Percentiles rank a stretch among this genome's conserved stretches.
These are phyloP conservation scores for Lanmaoa pseudosensibilis DNA, from an alignment of 768 basidiomycete genomes.

Conservation along the genomic window DNA sequence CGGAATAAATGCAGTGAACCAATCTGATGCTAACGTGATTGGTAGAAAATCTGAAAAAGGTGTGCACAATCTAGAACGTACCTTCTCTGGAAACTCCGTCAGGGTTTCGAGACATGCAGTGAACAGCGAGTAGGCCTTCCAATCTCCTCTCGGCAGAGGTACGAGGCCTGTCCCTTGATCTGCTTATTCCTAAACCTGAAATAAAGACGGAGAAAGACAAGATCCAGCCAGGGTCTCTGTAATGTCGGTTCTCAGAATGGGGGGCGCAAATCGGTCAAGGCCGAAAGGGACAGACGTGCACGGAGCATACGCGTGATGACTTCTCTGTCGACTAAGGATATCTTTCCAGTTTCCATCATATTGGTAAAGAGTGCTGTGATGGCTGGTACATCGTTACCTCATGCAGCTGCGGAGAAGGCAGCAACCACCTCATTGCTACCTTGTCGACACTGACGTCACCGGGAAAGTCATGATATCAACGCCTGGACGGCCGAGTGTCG, in stretches of 20 bases:
- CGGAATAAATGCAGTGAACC: neutral
- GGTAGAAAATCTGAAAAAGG: neutral
- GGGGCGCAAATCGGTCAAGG: constrained; percentile 23
- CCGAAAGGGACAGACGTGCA: constrained; percentile 26
- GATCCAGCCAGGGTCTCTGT: constrained; percentile 44
- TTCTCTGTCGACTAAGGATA: too few species aligned
- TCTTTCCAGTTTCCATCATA: too few species aligned
- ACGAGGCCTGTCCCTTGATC: constrained; percentile 53
- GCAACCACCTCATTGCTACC: neutral
- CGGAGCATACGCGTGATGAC: too few species aligned
- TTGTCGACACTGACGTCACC: too few species aligned
- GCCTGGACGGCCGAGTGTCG: neutral
- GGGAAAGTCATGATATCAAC: neutral
- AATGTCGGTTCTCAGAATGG: constrained; percentile 22
- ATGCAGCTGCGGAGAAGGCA: neutral
- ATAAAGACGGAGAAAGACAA: constrained; percentile 52
- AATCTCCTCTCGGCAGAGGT: constrained; percentile 41
- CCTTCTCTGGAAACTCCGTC: constrained; percentile 47
- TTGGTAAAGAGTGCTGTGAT: too few species aligned
- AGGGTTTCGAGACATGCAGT: constrained; percentile 53
- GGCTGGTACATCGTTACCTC: neutral
- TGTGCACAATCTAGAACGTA: neutral
- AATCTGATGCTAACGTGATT: neutral
- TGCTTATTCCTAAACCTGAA: constrained; percentile 50
- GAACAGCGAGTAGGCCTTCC: constrained; percentile 56